phyloP scores from a whole-genome alignment of 2,329 filamentous ascomycete species.

The Thelonectria rubi region DNA sequence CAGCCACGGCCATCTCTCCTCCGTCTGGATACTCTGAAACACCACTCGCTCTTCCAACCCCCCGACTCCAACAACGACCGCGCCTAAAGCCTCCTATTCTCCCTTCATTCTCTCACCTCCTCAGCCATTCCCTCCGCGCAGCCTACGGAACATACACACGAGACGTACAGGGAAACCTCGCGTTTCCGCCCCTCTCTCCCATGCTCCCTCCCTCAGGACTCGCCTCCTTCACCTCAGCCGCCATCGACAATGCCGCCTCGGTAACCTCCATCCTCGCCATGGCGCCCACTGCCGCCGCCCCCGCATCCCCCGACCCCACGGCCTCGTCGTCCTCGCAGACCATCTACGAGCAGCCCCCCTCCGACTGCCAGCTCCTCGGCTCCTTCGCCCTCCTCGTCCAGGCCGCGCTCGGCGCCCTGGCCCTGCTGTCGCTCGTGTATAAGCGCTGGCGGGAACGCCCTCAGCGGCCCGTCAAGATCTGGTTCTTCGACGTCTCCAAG shows the following conservation, averaged over 20 bases:
- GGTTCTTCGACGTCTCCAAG: constrained; percentile 97
- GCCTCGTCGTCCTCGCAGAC: constrained; percentile 27
- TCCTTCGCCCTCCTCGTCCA: constrained; percentile 93
- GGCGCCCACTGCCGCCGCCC: constrained; percentile 43
- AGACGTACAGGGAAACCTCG: constrained; percentile 14
- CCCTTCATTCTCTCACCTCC: constrained; percentile 3
- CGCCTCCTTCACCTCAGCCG: constrained; percentile 31
- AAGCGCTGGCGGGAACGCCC: constrained; percentile 94
- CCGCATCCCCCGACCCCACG: constrained; percentile 42
- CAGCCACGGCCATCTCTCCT: constrained; percentile 22
- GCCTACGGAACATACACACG: not conserved
- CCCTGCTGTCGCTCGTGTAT: constrained; percentile 86
- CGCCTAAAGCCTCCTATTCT: not conserved
- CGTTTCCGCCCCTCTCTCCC: constrained; percentile 4
- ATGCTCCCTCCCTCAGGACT: constrained; percentile 39
- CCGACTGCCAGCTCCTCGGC: constrained; percentile 87
- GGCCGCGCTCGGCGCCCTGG: constrained; percentile 82
- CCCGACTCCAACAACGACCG: constrained; percentile 8
- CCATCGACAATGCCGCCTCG: constrained; percentile 36
- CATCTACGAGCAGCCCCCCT: constrained; percentile 60
- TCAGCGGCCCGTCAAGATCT: constrained; percentile 92
- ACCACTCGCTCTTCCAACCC: constrained; percentile 1
- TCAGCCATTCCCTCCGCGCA: not conserved
- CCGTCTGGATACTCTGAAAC: constrained; percentile 19
- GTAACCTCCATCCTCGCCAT: constrained; percentile 39